A percentile compares a stretch with the other conserved stretches of the same genome.
phyloP scores from a whole-genome alignment of 306 rosid species.

The Oemleria cerasiformis region DNA sequence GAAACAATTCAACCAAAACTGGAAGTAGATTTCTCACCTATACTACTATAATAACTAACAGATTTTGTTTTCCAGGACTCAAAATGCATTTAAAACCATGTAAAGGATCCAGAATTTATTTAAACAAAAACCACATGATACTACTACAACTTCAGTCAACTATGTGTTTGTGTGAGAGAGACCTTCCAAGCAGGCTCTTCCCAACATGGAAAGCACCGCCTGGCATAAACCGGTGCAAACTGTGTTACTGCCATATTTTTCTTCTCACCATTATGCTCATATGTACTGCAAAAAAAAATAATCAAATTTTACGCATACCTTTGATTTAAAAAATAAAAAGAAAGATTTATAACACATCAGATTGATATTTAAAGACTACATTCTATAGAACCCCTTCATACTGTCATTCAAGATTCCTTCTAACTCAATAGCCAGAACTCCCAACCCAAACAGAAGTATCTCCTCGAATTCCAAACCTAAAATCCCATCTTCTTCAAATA shows the following conservation, averaged over 20 bases:
- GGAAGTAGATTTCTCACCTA: no score
- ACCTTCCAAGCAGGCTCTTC: constrained; percentile 99
- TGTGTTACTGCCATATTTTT: constrained; percentile 93
- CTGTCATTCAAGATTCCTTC: constrained; percentile 75
- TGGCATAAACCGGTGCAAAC: constrained; percentile 94
- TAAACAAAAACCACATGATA: no score
- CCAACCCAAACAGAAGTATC: constrained; percentile 53
- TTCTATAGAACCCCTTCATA: constrained; percentile 85
- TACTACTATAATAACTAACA: no score
- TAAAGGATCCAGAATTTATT: no score
- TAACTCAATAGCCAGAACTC: constrained; percentile 60
- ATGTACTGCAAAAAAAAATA: constrained; percentile 43
- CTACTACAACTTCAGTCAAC: background rate
- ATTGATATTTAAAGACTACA: no score
- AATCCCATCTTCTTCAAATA: constrained; percentile 62
- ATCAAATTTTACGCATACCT: background rate
- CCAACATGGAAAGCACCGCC: constrained; percentile 99
- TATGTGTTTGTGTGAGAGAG: background rate
- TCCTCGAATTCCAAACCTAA: constrained; percentile 74
- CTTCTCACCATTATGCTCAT: constrained; percentile 74
- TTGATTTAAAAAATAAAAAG: background rate
- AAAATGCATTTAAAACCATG: no score
- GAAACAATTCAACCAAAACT: no score
- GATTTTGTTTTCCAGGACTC: no score
- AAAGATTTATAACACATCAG: background rate